A percentile compares a stretch with the other conserved stretches of the same genome.
phyloP scores from a whole-genome alignment of 768 basidiomycete genomes.

The Tulasnella sp. region DNA sequence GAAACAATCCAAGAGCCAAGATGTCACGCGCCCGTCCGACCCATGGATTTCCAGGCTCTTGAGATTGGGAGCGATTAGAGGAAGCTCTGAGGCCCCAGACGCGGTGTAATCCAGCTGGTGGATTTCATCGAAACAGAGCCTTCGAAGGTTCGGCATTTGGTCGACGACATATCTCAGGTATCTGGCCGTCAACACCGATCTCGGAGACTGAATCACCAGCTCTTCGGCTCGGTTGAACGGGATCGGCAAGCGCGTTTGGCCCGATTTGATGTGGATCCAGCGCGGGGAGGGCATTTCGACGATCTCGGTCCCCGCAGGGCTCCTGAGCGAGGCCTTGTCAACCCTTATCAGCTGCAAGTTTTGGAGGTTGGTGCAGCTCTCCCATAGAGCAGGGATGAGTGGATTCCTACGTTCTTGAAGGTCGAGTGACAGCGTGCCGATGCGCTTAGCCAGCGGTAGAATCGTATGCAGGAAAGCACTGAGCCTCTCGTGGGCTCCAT shows the following conservation, averaged over 20 bases:
- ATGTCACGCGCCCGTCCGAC: not conserved
- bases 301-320: not conserved
- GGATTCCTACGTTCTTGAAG: not conserved
- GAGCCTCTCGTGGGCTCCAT: not conserved
- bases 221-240: not conserved
- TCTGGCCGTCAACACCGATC: not conserved
- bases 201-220: not conserved
- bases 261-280: not conserved
- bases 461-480: not conserved
- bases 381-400: not conserved
- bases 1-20: not conserved
- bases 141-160: not conserved
- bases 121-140: not conserved
- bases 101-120: no score
- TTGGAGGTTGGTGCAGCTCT: not conserved
- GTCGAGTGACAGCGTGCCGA: not conserved
- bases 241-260: not conserved
- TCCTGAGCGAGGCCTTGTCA: no score
- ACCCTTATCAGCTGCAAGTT: no score
- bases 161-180: not conserved
- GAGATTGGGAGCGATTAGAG: not conserved
- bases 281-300: not conserved
- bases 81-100: not conserved
- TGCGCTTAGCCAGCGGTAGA: not conserved
- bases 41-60: not conserved